Base-by-base conservation (phyloP, 2,329 filamentous ascomycete genomes). In the Alternaria sp. region DNA sequence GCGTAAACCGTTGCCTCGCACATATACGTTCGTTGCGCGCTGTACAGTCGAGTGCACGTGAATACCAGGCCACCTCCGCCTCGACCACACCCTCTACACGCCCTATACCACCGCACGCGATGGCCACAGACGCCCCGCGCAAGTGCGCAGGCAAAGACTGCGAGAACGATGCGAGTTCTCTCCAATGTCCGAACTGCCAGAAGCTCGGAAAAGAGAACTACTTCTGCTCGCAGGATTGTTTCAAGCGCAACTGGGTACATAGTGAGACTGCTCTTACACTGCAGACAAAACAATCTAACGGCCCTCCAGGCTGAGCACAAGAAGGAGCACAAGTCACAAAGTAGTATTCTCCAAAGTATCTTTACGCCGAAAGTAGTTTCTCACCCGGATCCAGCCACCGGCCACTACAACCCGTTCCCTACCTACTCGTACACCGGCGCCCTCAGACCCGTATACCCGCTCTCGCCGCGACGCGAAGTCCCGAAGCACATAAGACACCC, bases 151-250 rank as follows among this genome's bases (percentile, higher is more conserved):
- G 96, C 52, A 85, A 85, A 62, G 93, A 96, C 80, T 99, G 96
- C 85, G 85, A 87, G 44, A 97, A 97, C 67, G 90, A 95, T 67
- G 94, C 94, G 61, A 90, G 93, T 64, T 85, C 90, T 57, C 84
- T 99, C 50, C 94, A 98, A 81, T 99, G 96, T 81, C 96, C 96
- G 58, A 98, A 93, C 53, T 99, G 96, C 80, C 86, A 97, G 75
- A 97, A 97, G 83, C 84, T 94, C 47, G 92, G 91, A 57, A 90
- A 94, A 78, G 93, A 96, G 76, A 97, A 93, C 83, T 97, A 90
- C 83, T 99, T 98, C 84, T 99, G 96, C 85, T 93, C 93, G 26
- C 96, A 99, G 81, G 96, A 98, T 73, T 99, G 96, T 85, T 99
- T 99, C 84, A 98, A 97, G 86, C 91, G 90, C 81, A 99, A 93